phyloP scores from a whole-genome alignment of 192 early-diverging fungal species.

The Gryganskiella cystojenkinii region DNA sequence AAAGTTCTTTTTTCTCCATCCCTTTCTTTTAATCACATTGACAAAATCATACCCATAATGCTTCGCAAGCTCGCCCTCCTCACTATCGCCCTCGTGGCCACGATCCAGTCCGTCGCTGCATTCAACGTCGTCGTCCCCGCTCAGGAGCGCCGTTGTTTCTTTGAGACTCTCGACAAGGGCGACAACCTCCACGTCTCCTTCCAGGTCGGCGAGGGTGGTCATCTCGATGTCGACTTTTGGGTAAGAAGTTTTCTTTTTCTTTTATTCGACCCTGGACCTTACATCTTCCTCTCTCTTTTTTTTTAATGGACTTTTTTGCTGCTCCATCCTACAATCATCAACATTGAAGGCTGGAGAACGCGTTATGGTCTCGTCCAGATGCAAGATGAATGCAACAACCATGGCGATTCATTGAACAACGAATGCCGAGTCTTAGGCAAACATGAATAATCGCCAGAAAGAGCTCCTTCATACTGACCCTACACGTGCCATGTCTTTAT shows the following conservation, averaged over 20 bases:
- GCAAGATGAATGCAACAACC: no score
- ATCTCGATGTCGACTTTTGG: constrained; percentile 76
- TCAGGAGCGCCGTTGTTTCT: constrained; percentile 66
- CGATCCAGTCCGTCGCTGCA: constrained; percentile 33
- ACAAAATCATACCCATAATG: constrained; percentile 16
- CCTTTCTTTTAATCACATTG: no score
- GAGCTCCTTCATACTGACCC: no score
- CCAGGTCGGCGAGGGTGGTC: constrained; percentile 74
- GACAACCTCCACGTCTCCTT: constrained; percentile 76
- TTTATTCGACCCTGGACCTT: neutral
- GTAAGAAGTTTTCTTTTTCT: constrained; percentile 48
- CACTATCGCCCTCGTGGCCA: constrained; percentile 25
- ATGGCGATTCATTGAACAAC: no score
- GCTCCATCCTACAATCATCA: no score
- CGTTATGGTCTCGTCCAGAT: no score
- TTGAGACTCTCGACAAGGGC: constrained; percentile 65
- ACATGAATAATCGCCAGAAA: no score
- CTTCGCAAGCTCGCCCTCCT: constrained; percentile 29
- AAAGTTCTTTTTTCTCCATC: no score
- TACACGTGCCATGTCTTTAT: neutral
- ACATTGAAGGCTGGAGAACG: no score
- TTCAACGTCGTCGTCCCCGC: constrained; percentile 51
- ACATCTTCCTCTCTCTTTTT: neutral
- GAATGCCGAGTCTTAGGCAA: no score
- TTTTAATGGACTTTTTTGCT: neutral